Base-by-base conservation (phyloP, 805 yeast species). In the Candida pini region DNA sequence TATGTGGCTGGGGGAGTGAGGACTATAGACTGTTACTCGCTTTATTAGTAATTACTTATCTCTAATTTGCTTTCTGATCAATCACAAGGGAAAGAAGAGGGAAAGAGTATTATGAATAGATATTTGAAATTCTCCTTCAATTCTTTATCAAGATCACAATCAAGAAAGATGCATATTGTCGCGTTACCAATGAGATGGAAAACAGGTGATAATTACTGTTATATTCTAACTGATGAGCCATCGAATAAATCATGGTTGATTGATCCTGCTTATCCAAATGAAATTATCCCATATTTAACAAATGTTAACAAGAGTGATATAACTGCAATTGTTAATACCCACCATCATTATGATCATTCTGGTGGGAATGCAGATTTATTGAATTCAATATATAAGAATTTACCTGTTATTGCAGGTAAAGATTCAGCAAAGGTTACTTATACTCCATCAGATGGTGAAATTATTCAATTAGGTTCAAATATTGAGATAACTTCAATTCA, bases 101-200 rank as follows among this genome's bases (percentile, higher is more conserved):
- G n/a, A n/a, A n/a, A n/a, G n/a, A n/a, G n/a, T n/a, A n/a, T n/a
- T n/a, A n/a, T n/a, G n/a, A n/a, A n/a, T n/a, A n/a, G n/a, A n/a
- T n/a, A n/a, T n/a, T n/a, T n/a, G n/a, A n/a, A n/a, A n/a, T n/a
- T n/a, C n/a, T n/a, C n/a, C n/a, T n/a, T n/a, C n/a, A n/a, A n/a
- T n/a, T n/a, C n/a, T n/a, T n/a, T n/a, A n/a, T n/a, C n/a, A n/a
- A 13, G 9, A 20, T 16, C 19, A n/a, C 24, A 19, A n/a, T 6
- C 9, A 9, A 47, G 85, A 48, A 71, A 59, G 30, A 92, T 92
- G 98, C 92, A 85, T 48, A 72, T 92, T 38, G 70, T 76, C 47
- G 62, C 81, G 20, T 75, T 92, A 47, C 89, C 90, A 35, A 89
- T 89, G 96, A 76, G 96, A 60, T 90, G 97, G 97, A 86, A 90